Base-by-base conservation (phyloP, 352 stramenopile species). In the Peronospora destructor region DNA sequence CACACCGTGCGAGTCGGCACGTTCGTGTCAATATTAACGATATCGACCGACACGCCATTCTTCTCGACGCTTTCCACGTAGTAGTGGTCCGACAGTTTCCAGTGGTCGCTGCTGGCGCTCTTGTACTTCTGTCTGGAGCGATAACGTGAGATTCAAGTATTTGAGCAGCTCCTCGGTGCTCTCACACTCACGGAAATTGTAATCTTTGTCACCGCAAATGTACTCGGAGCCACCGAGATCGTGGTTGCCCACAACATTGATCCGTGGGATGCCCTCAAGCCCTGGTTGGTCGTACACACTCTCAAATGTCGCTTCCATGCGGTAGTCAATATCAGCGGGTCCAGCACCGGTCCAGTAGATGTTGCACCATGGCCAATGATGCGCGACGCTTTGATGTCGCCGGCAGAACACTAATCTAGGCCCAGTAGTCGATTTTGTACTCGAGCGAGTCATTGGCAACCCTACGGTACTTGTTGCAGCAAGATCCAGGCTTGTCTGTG, bases 21-120 rank as follows among this genome's bases (percentile, higher is more conserved):
- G 73, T 94, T 94, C 13, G 83, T 94, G 51, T 94, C 84, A 35
- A 94, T 59, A 59, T 91, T 94, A 56, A 92, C 92, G 30, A 94
- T 90, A 38, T 94, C 84, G 2, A 94, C 81, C 28, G 80, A 87
- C 17, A 94, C 83, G 29, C 71, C 83, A 60, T 85, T 72, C 61
- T 81, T 72, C 56, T 87, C 65, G 6, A 91, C 68, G 5, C 63
- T 73, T 53, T 94, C 77, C 17, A 89, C 76, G 60, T 91, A 93
- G 68, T 91, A 91, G 57, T 93, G 83, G 56, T 90, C 83, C 13
- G 67, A 66, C 10, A 93, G 61, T 63, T 85, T 71, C 83, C 83
- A 93, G 14, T 79, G 79, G 53, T 90, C 66, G 41, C 56, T 61
- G 58, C 90, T 87, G 10, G 76, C 63, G 36, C 76, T 89, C 71